Evolutionary conservation across 768 basidiomycete genomes (phyloP).

Genomic region (Rhodotorula toruloides): DNA sequence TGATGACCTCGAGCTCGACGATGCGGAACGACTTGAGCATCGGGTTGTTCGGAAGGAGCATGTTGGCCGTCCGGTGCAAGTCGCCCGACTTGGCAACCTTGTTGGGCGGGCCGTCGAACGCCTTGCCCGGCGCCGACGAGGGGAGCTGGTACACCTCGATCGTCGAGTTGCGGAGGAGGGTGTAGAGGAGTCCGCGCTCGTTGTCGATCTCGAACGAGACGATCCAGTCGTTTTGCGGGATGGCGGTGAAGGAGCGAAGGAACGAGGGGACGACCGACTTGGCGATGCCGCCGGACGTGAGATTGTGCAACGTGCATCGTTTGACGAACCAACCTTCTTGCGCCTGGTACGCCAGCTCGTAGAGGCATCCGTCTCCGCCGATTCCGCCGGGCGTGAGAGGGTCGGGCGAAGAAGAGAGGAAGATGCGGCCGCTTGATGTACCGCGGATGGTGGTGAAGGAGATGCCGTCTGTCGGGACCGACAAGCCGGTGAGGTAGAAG

Average conservation of each 20-base stretch:
- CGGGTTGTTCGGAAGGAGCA: constrained; percentile 56
- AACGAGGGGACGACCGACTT: constrained; percentile 53
- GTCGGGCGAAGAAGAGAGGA: constrained; percentile 57
- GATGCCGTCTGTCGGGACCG: constrained; percentile 63
- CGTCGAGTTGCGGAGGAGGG: constrained; percentile 43
- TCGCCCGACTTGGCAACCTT: constrained; percentile 33
- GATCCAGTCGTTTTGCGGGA: constrained; percentile 41
- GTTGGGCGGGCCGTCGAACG: constrained; percentile 29
- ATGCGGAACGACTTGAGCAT: constrained; percentile 64
- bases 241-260: constrained; percentile 27
- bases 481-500: constrained; percentile 83
- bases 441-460: constrained; percentile 81
- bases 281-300: constrained; percentile 47
- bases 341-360: constrained; percentile 86
- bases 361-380: constrained; percentile 73
- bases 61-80: constrained; percentile 55
- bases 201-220: constrained; percentile 44
- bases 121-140: constrained; percentile 8
- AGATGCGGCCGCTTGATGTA: constrained; percentile 75
- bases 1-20: constrained; percentile 63
- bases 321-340: constrained; percentile 90
- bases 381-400: constrained; percentile 50
- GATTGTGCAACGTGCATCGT: constrained; percentile 75
- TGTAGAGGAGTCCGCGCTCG: constrained; percentile 44
- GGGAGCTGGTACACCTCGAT: constrained; percentile 42